phyloP scores from a whole-genome alignment of 2,329 filamentous ascomycete genomes.

The Trichophyton equinum region DNA sequence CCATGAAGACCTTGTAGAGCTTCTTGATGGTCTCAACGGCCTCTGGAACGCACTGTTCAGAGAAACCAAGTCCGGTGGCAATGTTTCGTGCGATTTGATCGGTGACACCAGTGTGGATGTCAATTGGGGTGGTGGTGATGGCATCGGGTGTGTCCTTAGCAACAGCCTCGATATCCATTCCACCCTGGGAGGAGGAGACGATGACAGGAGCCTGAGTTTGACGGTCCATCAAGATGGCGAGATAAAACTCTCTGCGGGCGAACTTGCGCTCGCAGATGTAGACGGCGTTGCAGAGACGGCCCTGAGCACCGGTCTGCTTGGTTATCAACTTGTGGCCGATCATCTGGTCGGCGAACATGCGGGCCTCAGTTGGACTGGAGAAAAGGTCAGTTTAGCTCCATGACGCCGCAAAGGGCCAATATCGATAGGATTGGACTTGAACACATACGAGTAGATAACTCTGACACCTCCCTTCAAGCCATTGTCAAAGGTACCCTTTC shows the following conservation, averaged over 20 bases:
- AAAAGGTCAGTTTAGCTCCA: conserved; percentile 7
- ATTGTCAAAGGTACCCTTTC: conserved; percentile 96
- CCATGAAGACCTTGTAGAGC: conserved; percentile 96
- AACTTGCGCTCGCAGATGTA: conserved; percentile 99
- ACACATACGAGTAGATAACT: conserved; percentile 80
- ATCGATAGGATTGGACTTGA: background rate
- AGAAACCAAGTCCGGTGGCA: conserved; percentile 87
- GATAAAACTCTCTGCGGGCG: conserved; percentile 96
- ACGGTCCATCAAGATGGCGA: conserved; percentile 97
- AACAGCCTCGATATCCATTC: conserved; percentile 98
- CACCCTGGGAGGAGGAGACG: conserved; percentile 93
- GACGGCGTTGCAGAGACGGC: conserved; percentile 90
- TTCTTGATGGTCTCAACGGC: conserved; percentile 96
- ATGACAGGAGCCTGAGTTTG: conserved; percentile 83
- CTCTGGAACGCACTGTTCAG: conserved; percentile 90
- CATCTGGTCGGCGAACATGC: conserved; percentile 98
- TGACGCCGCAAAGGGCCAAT: background rate
- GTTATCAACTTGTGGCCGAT: conserved; percentile 99
- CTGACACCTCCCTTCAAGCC: conserved; percentile 97
- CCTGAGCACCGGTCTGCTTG: conserved; percentile 92
- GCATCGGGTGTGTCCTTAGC: conserved; percentile 96
- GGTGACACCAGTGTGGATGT: conserved; percentile 90
- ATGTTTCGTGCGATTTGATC: conserved; percentile 88
- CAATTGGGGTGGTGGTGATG: conserved; percentile 84
- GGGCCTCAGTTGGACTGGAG: conserved; percentile 64